Evolutionary conservation across 257 asterid species (phyloP).

Genomic region (Solanum infundibuliforme): DNA sequence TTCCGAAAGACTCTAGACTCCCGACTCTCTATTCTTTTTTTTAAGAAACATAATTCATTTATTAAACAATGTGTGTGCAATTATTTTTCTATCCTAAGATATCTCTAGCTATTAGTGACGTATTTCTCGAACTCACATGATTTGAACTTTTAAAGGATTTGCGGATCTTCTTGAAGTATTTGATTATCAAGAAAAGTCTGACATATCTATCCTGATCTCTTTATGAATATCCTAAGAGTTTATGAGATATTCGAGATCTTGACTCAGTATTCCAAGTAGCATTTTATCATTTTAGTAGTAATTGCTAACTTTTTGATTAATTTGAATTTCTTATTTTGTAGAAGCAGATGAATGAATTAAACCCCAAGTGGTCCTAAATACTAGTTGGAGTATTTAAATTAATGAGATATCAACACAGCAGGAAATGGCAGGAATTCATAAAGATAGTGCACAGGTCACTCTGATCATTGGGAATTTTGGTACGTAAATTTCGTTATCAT

Average conservation of each 20-base stretch:
- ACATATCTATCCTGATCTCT: neutral
- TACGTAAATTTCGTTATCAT: slow-evolving; percentile 18
- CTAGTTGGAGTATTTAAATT: slow-evolving; percentile 21
- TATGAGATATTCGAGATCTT: no score
- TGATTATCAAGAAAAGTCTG: no score
- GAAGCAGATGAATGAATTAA: neutral
- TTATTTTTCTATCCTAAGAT: neutral
- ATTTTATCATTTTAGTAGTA: neutral
- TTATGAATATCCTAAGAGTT: neutral
- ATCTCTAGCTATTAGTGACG: neutral
- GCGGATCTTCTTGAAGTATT: neutral
- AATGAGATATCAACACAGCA: slow-evolving; percentile 6
- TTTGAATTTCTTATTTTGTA: neutral
- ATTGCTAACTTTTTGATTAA: neutral
- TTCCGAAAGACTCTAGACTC: neutral
- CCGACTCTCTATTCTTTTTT: neutral
- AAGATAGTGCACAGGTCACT: slow-evolving; percentile 4
- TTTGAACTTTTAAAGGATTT: neutral
- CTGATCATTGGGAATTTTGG: slow-evolving; percentile 17
- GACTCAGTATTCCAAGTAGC: neutral
- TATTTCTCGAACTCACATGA: no score
- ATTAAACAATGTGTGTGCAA: no score
- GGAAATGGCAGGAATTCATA: slow-evolving; percentile 10
- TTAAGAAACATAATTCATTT: no score
- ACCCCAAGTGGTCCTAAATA: slow-evolving; percentile 15